Evolutionary conservation across 345 rosid genomes (phyloP), one percentile per base, ranked within the genome.

Genomic region (Fremontodendron californicum): DNA sequence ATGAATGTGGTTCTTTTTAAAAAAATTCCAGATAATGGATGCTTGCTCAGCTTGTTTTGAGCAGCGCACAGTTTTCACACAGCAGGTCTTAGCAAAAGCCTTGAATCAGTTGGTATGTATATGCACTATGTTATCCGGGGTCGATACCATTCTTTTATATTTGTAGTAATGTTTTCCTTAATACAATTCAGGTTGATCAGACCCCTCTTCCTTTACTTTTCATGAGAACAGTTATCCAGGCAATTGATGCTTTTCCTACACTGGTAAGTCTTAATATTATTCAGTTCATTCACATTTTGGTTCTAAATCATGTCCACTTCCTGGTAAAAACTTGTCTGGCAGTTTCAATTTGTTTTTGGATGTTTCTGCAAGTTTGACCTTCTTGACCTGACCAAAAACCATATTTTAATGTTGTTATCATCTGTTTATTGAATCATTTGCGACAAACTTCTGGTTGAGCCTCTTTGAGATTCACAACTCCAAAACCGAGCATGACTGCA

Each of bases 151-250:
- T 8, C 74, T 67, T 78, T 43, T 37, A 60, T 81, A 49, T 43
- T 69, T 73, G 55, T 55, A 48, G 9, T 79, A 76, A 74, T 79
- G 51, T 82, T 82, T 55, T 49, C 68, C 57, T 74, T 42, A 1
- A 61, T 49, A 12, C 1, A 51, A 88, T 82, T 72, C 90, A 96
- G 99, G 99, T 96, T 81, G 97, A 93, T 81, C 92, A 90, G 82
- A 88, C 91, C 45, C 94, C 98, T 77, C 80, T 93, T 71, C 99
- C 99, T 66, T 84, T 93, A 61, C 97, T 96, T 77, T 96, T 96
- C 84, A 93, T 93, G 99, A 88, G 99, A 90, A 93, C 99, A 10
- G 98, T 93, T n/a, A 96, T 96, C 74, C 99, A 96, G 86, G 94
- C 99, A 71, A 91, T 93, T 60, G 99, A 96, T 71, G 99, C 99